A percentile compares a stretch with the other conserved stretches of the same genome.
Conservation (phyloP, 352 stramenopile genomes). For the Phytophthora pistaciae region DNA sequence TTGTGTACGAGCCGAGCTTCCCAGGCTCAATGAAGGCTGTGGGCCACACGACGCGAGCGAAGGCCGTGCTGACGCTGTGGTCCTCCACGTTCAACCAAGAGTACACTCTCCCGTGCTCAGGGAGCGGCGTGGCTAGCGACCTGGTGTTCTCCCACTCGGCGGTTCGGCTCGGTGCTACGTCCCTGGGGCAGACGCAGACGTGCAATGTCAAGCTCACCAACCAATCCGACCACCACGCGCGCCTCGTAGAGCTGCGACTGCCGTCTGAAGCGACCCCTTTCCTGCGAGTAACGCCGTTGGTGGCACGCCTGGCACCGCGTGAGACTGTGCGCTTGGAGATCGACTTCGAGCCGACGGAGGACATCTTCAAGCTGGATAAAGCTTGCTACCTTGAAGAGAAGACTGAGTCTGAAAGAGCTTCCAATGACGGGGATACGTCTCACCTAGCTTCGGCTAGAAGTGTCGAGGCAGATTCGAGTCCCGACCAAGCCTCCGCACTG, state of each 20-base stretch:
- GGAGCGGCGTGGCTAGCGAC: constrained; percentile 33
- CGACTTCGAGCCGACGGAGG: constrained; percentile 67
- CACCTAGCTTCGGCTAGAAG: constrained; percentile 11
- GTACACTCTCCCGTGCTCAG: constrained; percentile 29
- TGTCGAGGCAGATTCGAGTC: constrained; percentile 21
- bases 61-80: constrained; percentile 36
- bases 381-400: constrained; percentile 21
- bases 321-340: constrained; percentile 80
- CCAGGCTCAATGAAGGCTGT: constrained; percentile 10
- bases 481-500: background rate
- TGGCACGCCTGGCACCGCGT: constrained; percentile 55
- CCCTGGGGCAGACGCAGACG: constrained; percentile 46
- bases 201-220: constrained; percentile 46
- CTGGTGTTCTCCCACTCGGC: constrained; percentile 46
- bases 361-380: constrained; percentile 48
- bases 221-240: constrained; percentile 30
- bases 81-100: constrained; percentile 50
- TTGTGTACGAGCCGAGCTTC: constrained; percentile 47
- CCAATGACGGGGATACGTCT: background rate
- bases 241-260: constrained; percentile 39
- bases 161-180: constrained; percentile 47
- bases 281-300: constrained; percentile 71
- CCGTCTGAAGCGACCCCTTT: constrained; percentile 39
- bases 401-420: background rate
- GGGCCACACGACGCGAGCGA: constrained; percentile 5